Conservation (phyloP, 306 rosid genomes). For the Calophaca sinica region DNA sequence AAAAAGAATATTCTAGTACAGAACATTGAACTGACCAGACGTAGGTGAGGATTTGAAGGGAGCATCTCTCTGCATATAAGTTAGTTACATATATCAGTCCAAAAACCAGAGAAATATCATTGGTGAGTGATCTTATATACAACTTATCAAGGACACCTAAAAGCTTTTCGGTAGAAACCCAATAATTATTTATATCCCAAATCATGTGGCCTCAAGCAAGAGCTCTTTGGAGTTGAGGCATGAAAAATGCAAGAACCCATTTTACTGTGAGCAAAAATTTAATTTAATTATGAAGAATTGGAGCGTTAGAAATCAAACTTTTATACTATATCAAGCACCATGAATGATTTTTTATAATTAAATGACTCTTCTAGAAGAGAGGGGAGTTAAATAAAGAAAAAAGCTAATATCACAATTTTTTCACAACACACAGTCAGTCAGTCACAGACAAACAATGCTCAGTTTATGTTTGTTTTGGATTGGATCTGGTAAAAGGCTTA, state of each 20-base stretch:
- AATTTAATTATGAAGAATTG: not conserved
- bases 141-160: slow-evolving; percentile 9
- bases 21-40: slow-evolving; percentile 69
- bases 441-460: not conserved
- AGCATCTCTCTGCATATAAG: slow-evolving; percentile 81
- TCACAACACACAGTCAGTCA: not conserved
- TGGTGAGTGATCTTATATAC: not conserved
- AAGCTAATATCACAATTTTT: not conserved
- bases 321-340: not conserved
- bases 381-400: not conserved
- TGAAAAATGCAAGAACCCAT: not conserved
- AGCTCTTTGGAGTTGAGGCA: not conserved
- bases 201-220: slow-evolving; percentile 1
- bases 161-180: not conserved
- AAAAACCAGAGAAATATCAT: slow-evolving; percentile 35
- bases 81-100: slow-evolving; percentile 40
- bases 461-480: not conserved
- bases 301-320: not conserved
- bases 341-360: not conserved
- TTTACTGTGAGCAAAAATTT: slow-evolving; percentile 2
- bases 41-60: slow-evolving; percentile 69
- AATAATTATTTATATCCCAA: slow-evolving; percentile 32
- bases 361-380: not conserved
- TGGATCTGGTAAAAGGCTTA: not conserved
- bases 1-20: slow-evolving; percentile 10